Evolutionary conservation across 139 green algal genomes (phyloP).

Genomic region (Haematococcus sp.): DNA sequence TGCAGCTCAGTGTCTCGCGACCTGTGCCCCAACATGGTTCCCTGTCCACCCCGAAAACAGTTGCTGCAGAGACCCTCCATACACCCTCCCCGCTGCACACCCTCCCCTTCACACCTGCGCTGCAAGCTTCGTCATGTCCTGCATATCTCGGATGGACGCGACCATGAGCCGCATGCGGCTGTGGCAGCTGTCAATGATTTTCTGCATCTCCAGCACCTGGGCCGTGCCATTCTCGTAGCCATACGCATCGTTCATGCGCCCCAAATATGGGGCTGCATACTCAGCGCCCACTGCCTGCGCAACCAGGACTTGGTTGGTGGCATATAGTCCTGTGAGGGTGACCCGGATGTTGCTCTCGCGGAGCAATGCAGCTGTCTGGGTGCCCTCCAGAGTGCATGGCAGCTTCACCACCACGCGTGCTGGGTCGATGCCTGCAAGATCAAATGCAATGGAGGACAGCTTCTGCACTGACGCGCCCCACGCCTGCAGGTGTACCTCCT

Average conservation of each 20-base stretch:
- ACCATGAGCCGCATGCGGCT: conserved; percentile 68
- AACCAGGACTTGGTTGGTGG: conserved; percentile 52
- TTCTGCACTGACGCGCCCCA: conserved; percentile 62
- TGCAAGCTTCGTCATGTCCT: conserved; percentile 58
- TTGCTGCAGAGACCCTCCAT: no score
- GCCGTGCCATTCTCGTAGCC: conserved; percentile 20
- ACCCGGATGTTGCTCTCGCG: conserved; percentile 48
- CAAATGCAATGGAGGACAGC: conserved; percentile 51
- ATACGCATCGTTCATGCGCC: conserved; percentile 66
- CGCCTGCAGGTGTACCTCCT: conserved; percentile 75
- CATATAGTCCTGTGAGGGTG: conserved; percentile 73
- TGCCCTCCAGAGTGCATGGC: conserved; percentile 65
- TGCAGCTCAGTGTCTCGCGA: no score
- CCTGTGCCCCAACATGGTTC: no score
- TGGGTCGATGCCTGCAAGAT: conserved; percentile 44
- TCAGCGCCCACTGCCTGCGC: conserved; percentile 64
- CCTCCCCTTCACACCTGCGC: conserved; percentile 31
- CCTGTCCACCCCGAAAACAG: no score
- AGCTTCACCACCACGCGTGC: conserved; percentile 59
- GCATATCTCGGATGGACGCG: conserved; percentile 52
- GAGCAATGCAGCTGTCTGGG: conserved; percentile 57
- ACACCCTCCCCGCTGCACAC: no score
- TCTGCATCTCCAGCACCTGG: conserved; percentile 58
- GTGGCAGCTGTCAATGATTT: conserved; percentile 36
- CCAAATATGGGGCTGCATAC: conserved; percentile 83